Percentiles rank a stretch among this genome's conserved stretches.
phyloP scores from a whole-genome alignment of 176 grass and related monocot species.

The Aegilops speltoides region DNA sequence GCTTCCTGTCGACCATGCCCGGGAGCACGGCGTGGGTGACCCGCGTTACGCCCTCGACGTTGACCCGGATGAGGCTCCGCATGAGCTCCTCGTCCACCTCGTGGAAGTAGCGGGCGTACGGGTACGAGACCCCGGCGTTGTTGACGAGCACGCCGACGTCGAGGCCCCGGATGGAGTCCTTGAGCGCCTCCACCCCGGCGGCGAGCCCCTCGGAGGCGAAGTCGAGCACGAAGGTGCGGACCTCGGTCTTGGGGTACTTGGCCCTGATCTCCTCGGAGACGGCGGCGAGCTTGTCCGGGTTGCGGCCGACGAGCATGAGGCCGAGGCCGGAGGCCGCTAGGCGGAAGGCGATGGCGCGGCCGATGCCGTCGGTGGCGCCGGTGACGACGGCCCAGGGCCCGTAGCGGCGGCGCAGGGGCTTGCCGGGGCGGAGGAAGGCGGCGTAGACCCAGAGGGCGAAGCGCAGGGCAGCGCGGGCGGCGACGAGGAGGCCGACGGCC shows the following conservation, averaged over 20 bases:
- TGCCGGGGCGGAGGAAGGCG: conserved; percentile 80
- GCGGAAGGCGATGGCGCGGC: conserved; percentile 74
- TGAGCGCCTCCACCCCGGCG: conserved; percentile 50
- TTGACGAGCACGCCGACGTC: conserved; percentile 86
- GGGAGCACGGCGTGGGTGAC: conserved; percentile 81
- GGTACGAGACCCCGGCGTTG: conserved; percentile 87
- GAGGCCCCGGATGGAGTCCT: conserved; percentile 59
- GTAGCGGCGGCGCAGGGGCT: conserved; percentile 76
- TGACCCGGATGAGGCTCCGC: conserved; percentile 68
- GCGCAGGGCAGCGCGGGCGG: conserved; percentile 37
- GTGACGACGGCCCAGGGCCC: conserved; percentile 91
- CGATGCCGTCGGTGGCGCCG: conserved; percentile 83
- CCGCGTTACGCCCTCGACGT: conserved; percentile 83
- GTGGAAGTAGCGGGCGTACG: conserved; percentile 94
- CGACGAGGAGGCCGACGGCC: conserved; percentile 47
- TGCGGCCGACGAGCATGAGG: conserved; percentile 86
- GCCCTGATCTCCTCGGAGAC: conserved; percentile 64
- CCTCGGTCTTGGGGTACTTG: conserved; percentile 48
- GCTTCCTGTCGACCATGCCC: conserved; percentile 81
- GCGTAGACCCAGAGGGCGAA: conserved; percentile 72
- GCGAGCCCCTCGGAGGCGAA: conserved; percentile 57
- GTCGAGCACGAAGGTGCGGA: conserved; percentile 77
- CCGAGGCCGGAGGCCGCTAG: conserved; percentile 60
- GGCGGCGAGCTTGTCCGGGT: conserved; percentile 61
- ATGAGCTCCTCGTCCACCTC: conserved; percentile 92